Base-by-base conservation (phyloP, 768 basidiomycete species). In the Leccinum rimulosum region DNA sequence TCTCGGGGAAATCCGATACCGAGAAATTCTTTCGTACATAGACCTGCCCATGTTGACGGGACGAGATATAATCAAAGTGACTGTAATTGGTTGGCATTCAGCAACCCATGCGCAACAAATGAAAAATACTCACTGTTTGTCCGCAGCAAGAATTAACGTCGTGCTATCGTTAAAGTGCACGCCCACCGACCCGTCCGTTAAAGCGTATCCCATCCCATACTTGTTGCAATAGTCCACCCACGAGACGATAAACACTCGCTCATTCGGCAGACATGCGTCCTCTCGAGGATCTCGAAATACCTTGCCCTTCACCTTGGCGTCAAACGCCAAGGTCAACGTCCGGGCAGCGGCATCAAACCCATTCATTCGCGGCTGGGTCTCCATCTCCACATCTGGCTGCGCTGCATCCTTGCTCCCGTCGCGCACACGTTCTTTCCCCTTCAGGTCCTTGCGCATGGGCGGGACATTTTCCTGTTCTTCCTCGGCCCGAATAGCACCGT, bases 191-290 rank as follows among this genome's bases (percentile, higher is more conserved):
- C 96, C 95, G 68, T 99, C 95, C 19, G 94, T 96, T 68, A 98
- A 78, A 4, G 94, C 93, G 72, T 97, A 98, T 1, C 96, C 97
- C 92, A 98, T 98, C n/a, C 96, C 97, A 74, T 98, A 99, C 79
- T 98, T 98, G 75, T 95, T 93, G 72, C 93, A 96, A 70, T 98
- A 98, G 73, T 98, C 97, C 45, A 98, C 90, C 97, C 97, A 98
- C n/a, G 91, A 92, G 3, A 91, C 92, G 62, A 99, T 94, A 75
- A 98, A 98, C 49, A 96, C 89, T 54, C 82, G 82, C 58, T 93
- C 90, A 17, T 85, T 80, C 0, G 80, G 80, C 2, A 92, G 65
- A 36, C 75, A 76, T 14, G 73, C 73, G 30, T 85, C 85, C 48
- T 80, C 77, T 50, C 82, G 76, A 3, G 87, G 85, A 61, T 89